Evolutionary conservation across 129 eudicot species (phyloP), one percentile per base, ranked within the genome.

Genomic region (Scalesia atractyloides): DNA sequence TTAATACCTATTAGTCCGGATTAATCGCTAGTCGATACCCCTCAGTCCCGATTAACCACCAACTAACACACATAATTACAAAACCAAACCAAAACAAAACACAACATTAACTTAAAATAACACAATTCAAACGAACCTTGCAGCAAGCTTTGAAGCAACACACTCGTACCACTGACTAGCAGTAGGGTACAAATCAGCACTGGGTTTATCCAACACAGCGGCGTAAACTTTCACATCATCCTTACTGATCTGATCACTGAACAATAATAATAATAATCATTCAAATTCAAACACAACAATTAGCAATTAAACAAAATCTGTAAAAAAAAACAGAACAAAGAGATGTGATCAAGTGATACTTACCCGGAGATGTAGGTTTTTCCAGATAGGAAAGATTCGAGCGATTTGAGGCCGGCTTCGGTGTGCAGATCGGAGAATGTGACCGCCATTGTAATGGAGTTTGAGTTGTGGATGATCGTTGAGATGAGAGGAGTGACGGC

Each of bases 151-250:
- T 4, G 88, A 68, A 17, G 81, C 80, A 30, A 94, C 89, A 43
- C 80, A 22, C 15, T 75, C 82, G 52, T 87, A 94, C 99, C 99
- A 94, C 86, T 81, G 69, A 77, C 91, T 77, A 7, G 86, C 97
- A 77, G 74, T 84, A 15, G 99, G 88, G 74, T 82, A 94, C 0
- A 77, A 72, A 72, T 84, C 93, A 14, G 75, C 76, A 15, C 95
- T 82, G 2, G 97, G 96, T 69, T 88, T 82, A 77, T 68, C 84
- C 74, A 46, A 59, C 71, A 90, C 91, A 53, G 91, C 85, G 0
- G 89, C 97, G 61, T 84, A 94, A 5, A 94, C 97, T 85, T 88
- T 94, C 39, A 88, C 81, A 71, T 94, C 99, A 84, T 88, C 97
- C 75, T 86, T 92, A 0, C 88, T 87, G 52, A 92, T 60, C 48